Evolutionary conservation across 2,329 filamentous ascomycete genomes (phyloP), one percentile per base, ranked within the genome.

Genomic region (Colletotrichum theobromicola): DNA sequence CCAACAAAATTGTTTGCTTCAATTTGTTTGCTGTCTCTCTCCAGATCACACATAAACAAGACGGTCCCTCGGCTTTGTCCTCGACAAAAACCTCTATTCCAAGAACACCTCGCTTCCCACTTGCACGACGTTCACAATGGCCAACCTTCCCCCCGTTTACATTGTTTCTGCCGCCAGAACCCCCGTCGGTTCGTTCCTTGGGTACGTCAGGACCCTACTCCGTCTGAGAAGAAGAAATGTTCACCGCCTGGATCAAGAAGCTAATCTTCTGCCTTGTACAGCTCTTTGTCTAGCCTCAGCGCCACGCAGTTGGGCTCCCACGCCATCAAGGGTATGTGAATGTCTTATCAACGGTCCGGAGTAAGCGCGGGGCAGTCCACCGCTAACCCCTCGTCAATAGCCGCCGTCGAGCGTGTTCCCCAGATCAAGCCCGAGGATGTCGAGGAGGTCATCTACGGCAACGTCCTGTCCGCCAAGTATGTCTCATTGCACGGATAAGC

Each of bases 371-470:
- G 46, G 58, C 68, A 67, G 62, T 57, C 66, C 26, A 57, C 55
- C 35, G 70, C 65, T 77, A 74, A 65, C 30, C 63, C 63, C 61
- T 65, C 37, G 63, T 30, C 63, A 30, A 50, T 72, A 93, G 91
- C 89, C 81, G 96, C 96, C 76, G 91, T 99, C 78, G 94, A 95
- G 87, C 94, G 95, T 81, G 94, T 94, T 61, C 93, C 97, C 70
- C 91, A 93, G 81, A 92, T 99, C 87, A 96, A 97, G 87, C 90
- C 95, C 70, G 92, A 95, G 81, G 92, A 98, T 83, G 94, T 99
- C 73, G 93, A 99, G 83, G 97, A 99, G 85, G 95, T 99, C 83
- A 97, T 97, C 89, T 97, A 98, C 83, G 97, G 97, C 85, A 99
- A 99, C 89, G 97, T 99, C 79, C 91, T 99, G 81, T 98, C 96